phyloP scores from a whole-genome alignment of 2,329 filamentous ascomycete species.

The Fusarium xylarioides region DNA sequence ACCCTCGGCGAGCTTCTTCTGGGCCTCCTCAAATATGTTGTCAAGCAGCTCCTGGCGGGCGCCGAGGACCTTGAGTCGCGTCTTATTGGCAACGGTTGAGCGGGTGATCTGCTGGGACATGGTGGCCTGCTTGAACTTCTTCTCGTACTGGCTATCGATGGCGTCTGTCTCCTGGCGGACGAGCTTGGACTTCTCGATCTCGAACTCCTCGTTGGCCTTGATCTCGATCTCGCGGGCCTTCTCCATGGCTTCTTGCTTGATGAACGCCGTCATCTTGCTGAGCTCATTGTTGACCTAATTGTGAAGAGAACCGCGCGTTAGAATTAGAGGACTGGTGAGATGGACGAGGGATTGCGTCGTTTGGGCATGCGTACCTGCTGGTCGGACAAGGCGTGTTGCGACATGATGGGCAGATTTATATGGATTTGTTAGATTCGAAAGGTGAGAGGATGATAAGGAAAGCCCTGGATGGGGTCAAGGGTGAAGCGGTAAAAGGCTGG shows the following conservation, averaged over 20 bases:
- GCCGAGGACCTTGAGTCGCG: slow-evolving; percentile 84
- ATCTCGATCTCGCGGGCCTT: slow-evolving; percentile 97
- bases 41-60: slow-evolving; percentile 93
- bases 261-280: slow-evolving; percentile 99
- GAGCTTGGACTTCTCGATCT: slow-evolving; percentile 98
- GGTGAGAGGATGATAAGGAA: background rate
- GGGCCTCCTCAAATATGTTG: slow-evolving; percentile 83
- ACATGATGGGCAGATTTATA: slow-evolving; percentile 70
- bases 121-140: slow-evolving; percentile 98
- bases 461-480: slow-evolving; percentile 2
- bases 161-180: slow-evolving; percentile 93
- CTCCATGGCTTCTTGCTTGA: slow-evolving; percentile 96
- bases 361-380: slow-evolving; percentile 75
- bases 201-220: slow-evolving; percentile 99
- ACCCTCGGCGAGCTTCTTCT: slow-evolving; percentile 72
- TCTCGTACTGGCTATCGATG: slow-evolving; percentile 94
- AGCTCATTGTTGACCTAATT: slow-evolving; percentile 92
- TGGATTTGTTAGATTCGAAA: slow-evolving; percentile 16
- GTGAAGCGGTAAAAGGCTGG: slow-evolving; percentile 21
- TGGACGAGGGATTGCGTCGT: slow-evolving; percentile 27
- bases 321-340: slow-evolving; percentile 15
- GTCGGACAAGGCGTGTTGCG: slow-evolving; percentile 96
- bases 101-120: slow-evolving; percentile 99
- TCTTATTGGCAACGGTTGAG: slow-evolving; percentile 96
- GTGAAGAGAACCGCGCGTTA: slow-evolving; percentile 15